A percentile compares a stretch with the other conserved stretches of the same genome.
Conservation (phyloP, 768 basidiomycete species). For the Lentinula boryana region DNA sequence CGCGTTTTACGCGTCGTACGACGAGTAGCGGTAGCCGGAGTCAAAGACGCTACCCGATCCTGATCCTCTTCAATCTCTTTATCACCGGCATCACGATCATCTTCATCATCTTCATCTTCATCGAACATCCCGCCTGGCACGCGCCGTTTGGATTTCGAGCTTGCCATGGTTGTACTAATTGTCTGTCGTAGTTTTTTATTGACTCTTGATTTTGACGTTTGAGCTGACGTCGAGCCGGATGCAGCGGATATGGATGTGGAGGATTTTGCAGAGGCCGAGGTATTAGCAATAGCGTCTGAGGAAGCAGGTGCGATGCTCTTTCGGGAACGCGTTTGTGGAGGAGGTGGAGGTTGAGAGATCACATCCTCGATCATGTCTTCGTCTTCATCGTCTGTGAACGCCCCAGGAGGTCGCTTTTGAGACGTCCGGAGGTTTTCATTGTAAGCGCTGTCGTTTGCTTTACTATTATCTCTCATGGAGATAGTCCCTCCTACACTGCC, state of each 20-base stretch:
- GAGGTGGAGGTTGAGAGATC: background rate
- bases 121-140: constrained; percentile 5
- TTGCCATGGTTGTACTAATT: background rate
- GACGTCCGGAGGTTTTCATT: background rate
- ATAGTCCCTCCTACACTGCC: background rate
- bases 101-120: constrained; percentile 2
- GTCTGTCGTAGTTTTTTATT: constrained; percentile 1
- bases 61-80: background rate
- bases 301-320: background rate
- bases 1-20: background rate
- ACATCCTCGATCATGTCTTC: background rate
- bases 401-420: constrained; percentile 1
- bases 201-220: background rate
- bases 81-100: background rate
- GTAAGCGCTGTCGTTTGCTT: background rate
- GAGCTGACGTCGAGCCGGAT: background rate
- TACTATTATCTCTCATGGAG: background rate
- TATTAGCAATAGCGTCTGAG: background rate
- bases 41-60: background rate
- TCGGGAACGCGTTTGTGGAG: background rate
- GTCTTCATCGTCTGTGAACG: constrained; percentile 1
- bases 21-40: background rate
- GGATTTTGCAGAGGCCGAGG: background rate
- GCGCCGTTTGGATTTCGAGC: background rate
- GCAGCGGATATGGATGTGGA: background rate